Evolutionary conservation across 2,329 filamentous ascomycete genomes (phyloP).

Genomic region (Arthrobotrys sphaeroides): DNA sequence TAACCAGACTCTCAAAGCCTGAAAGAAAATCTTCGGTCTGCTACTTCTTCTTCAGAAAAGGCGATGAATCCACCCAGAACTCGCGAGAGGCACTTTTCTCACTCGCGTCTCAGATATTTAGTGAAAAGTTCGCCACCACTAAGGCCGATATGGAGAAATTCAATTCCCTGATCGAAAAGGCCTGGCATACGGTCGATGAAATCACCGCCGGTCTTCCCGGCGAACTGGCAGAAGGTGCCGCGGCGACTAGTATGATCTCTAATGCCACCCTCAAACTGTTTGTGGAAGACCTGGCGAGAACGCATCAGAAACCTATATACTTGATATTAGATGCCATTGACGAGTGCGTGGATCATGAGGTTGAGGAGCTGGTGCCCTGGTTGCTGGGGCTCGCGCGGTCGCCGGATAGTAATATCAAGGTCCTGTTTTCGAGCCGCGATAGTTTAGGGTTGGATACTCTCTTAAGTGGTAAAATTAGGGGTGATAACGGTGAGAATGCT

Average conservation of each 20-base stretch:
- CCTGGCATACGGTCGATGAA: constrained; percentile 14
- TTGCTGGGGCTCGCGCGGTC: constrained; percentile 31
- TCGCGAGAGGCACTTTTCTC: constrained; percentile 27
- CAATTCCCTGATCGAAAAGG: constrained; percentile 18
- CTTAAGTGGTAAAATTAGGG: neutral
- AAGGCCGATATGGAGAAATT: constrained; percentile 47
- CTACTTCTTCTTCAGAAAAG: constrained; percentile 52
- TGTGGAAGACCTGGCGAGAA: constrained; percentile 25
- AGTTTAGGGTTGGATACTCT: constrained; percentile 27
- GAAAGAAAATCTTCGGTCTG: constrained; percentile 42
- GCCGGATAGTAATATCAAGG: constrained; percentile 30
- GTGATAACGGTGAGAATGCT: neutral
- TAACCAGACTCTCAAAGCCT: constrained; percentile 32
- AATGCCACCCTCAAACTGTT: constrained; percentile 28
- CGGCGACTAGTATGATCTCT: constrained; percentile 12
- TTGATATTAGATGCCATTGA: constrained; percentile 42
- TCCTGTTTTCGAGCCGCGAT: constrained; percentile 46
- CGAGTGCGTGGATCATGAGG: constrained; percentile 44
- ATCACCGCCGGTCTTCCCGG: neutral
- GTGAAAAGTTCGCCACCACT: constrained; percentile 31
- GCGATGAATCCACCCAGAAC: constrained; percentile 41
- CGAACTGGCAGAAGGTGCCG: neutral
- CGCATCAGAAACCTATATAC: constrained; percentile 39
- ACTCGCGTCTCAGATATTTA: constrained; percentile 31
- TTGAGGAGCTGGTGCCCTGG: constrained; percentile 38